Conservation (phyloP, 805 yeast species). For the Scheffersomyces ergatensis region DNA sequence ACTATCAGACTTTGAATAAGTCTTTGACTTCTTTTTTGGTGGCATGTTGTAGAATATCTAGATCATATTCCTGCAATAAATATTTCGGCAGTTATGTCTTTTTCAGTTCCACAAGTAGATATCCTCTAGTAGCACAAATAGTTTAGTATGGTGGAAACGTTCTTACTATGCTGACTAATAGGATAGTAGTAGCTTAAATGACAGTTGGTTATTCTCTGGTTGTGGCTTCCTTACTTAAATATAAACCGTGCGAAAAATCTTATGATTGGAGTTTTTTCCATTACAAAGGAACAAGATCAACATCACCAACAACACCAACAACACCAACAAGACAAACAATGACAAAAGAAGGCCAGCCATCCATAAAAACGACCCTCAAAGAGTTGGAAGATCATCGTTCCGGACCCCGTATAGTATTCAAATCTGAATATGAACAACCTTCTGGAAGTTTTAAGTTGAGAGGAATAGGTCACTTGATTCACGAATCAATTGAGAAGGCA, state of each 20-base stretch:
- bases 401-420: slow-evolving; percentile 37
- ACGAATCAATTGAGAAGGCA: slow-evolving; percentile 27
- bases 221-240: too few relatives aligned
- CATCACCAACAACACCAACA: background rate
- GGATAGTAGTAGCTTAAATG: too few relatives aligned
- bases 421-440: slow-evolving; percentile 54
- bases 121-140: too few relatives aligned
- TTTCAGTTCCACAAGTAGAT: too few relatives aligned
- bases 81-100: too few relatives aligned
- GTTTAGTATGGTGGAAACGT: too few relatives aligned
- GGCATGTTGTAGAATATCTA: slow-evolving; percentile 1
- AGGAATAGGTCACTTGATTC: slow-evolving; percentile 50
- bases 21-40: background rate
- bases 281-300: background rate
- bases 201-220: too few relatives aligned
- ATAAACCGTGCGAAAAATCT: background rate
- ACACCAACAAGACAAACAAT: too few relatives aligned
- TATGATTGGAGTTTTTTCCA: background rate
- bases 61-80: too few relatives aligned
- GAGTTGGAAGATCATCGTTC: slow-evolving; percentile 26
- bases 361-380: slow-evolving; percentile 32
- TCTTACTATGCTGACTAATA: too few relatives aligned
- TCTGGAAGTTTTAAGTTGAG: slow-evolving; percentile 57
- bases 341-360: slow-evolving; percentile 11
- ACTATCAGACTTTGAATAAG: background rate